Base-by-base conservation (phyloP, 768 basidiomycete genomes). In the Leucocoprinus birnbaumii region DNA sequence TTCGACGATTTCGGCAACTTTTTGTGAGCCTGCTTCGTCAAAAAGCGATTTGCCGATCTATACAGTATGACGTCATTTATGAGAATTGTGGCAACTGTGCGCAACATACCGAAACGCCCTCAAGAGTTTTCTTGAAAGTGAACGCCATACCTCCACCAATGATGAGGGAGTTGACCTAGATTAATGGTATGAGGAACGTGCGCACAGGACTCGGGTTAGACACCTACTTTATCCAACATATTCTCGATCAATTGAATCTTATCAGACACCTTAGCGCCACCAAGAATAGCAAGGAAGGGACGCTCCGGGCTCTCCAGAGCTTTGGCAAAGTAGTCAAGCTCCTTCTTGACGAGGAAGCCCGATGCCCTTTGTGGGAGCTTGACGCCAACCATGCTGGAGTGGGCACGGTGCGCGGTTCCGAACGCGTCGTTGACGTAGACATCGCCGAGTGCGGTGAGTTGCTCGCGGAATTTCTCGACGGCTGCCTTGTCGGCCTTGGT, bases 351-450 rank as follows among this genome's bases (percentile, higher is more conserved):
- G 58, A 99, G 82, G 79, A 97, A 94, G 22, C 96, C 96, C 27
- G 96, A 86, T 1, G 96, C 96, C 62, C 94, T 82, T 71, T 96
- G 89, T 6, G 88, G 86, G 16, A 98, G 81, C 68, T 96, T 85
- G 63, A 99, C 80, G 63, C 96, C 96, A 62, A 99, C 96, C 95
- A 99, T 98, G 64, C 91, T 94, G 0, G 96, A 98, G 71, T 99
- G 96, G 8, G 94, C 94, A 62, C 96, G 93, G 72, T 99, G 96
- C 48, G 95, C 96, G 43, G 96, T 99, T 47, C 96, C 96, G 68
- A 99, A 99, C 22, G 96, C 96, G 69, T 99, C 96, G 76, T 99
- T 99, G 70, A 99, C 80, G 71, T 98, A 98, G 60, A 99, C 88
- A 65, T 98, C 94, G 50, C 95, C 95, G 61, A 99, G 87, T 53